Evolutionary conservation across 1,139 yeast genomes (phyloP).

Genomic region (Taphrina betulina): DNA sequence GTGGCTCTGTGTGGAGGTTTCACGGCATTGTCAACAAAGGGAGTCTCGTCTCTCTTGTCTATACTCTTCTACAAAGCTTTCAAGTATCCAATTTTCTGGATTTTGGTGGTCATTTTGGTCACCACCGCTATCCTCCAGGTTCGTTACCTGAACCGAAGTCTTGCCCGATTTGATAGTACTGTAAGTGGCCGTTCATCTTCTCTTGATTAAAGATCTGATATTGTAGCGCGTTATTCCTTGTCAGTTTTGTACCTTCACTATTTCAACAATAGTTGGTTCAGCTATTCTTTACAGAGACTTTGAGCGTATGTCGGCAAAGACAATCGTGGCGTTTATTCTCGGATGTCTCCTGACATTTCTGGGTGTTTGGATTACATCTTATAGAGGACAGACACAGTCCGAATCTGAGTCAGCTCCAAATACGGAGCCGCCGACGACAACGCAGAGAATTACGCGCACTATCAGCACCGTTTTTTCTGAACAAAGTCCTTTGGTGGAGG

Average conservation of each 20-base stretch:
- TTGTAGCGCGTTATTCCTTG: constrained; percentile 47
- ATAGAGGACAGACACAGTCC: constrained; percentile 14
- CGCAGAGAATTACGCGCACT: constrained; percentile 4
- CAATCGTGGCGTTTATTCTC: constrained; percentile 41
- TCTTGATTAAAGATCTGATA: neutral
- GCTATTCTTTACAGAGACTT: constrained; percentile 49
- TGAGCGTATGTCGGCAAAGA: constrained; percentile 40
- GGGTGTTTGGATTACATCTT: constrained; percentile 48
- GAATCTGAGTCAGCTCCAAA: neutral
- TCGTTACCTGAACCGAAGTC: constrained; percentile 46
- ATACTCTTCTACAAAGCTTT: constrained; percentile 42
- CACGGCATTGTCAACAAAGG: constrained; percentile 50
- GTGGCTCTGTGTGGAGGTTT: constrained; percentile 51
- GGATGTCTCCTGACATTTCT: constrained; percentile 47
- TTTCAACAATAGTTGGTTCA: constrained; percentile 49
- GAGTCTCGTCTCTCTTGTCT: constrained; percentile 45
- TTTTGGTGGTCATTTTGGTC: constrained; percentile 42
- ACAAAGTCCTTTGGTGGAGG: constrained; percentile 14
- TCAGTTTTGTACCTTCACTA: constrained; percentile 51
- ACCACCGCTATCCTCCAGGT: constrained; percentile 48
- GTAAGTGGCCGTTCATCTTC: constrained; percentile 34
- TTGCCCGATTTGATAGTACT: constrained; percentile 48
- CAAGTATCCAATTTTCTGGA: constrained; percentile 43
- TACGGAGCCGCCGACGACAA: neutral
- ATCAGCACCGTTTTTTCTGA: constrained; percentile 18